Base-by-base conservation (phyloP, 257 asterid species). In the Voacanga thouarsii region DNA sequence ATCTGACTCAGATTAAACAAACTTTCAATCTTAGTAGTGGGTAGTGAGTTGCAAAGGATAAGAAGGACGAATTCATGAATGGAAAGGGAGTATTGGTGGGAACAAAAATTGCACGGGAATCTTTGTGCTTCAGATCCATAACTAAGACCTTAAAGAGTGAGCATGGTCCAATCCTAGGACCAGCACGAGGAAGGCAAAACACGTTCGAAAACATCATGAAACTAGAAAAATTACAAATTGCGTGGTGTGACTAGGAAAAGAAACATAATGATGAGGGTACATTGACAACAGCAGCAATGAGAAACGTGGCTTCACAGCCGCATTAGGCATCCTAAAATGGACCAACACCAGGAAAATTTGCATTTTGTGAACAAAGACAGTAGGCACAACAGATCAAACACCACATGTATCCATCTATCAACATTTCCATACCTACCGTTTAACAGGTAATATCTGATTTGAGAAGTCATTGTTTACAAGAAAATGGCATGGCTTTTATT, bases 91-190 rank as follows among this genome's bases (percentile, higher is more conserved):
- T 6, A 43, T 43, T 43, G 4, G 47, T 7, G 6, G 47, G 8
- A 43, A 43, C 47, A 65, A 76, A 63, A 49, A 76, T 65, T 65
- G 74, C 80, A 76, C 74, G 80, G 65, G 80, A 76, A 47, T 24
- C 57, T 19, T 7, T 28, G 21, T 5, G 21, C 65, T 30, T 65
- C 19, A 51, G 44, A 33, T 74, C 79, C 80, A 65, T 65, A 23
- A 23, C 72, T 12, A 14, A 49, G 8, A 30, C 65, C 55, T 39
- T 28, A 33, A 76, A 18, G 16, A 23, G 67, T 6, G 53, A 37
- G 53, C 18, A 56, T 72, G 74, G 82, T 79, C 74, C 69, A 79
- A 72, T 69, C 37, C 80, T 12, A n/a, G 66, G 43, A 66, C 74
- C 61, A 8, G 28, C 76, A 33, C 39, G 37, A 72, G 53, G 30